Conservation (phyloP, 1,284 basidiomycete genomes). For the Apiotrichum laibachii region DNA sequence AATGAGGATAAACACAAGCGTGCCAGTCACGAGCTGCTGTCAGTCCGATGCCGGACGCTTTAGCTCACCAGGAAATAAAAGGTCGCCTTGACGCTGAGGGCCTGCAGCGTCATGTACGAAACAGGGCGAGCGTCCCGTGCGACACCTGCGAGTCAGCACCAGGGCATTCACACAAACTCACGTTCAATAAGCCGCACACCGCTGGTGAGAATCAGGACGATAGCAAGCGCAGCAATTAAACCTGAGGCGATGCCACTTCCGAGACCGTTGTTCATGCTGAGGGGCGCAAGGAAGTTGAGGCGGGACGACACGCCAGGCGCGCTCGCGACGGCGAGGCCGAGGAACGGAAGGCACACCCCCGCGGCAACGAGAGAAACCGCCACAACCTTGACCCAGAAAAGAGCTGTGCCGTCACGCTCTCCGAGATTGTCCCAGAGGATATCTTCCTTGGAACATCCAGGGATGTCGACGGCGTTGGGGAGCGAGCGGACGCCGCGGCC, state of each 20-base stretch:
- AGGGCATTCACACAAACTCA: slow-evolving; percentile 50
- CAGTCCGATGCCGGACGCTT: background rate
- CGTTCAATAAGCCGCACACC: slow-evolving; percentile 60
- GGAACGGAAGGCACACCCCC: slow-evolving; percentile 62
- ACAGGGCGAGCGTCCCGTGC: slow-evolving; percentile 57
- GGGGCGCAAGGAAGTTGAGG: slow-evolving; percentile 61
- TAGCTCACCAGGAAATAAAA: slow-evolving; percentile 60
- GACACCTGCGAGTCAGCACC: slow-evolving; percentile 19
- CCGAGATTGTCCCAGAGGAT: slow-evolving; percentile 74
- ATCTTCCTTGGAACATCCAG: slow-evolving; percentile 74
- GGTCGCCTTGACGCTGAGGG: slow-evolving; percentile 65
- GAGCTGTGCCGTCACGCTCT: slow-evolving; percentile 56
- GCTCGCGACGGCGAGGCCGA: slow-evolving; percentile 63
- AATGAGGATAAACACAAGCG: slow-evolving; percentile 63
- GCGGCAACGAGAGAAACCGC: slow-evolving; percentile 59
- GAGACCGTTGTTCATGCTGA: slow-evolving; percentile 57
- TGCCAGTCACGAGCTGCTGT: slow-evolving; percentile 53
- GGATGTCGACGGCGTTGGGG: slow-evolving; percentile 65
- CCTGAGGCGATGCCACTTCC: slow-evolving; percentile 64
- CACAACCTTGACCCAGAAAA: slow-evolving; percentile 61
- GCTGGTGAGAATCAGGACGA: slow-evolving; percentile 59
- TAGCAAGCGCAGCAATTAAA: slow-evolving; percentile 64
- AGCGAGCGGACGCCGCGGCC: slow-evolving; percentile 65
- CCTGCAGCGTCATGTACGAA: slow-evolving; percentile 61
- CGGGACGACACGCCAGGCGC: slow-evolving; percentile 68